These are phyloP conservation scores for Schizothecium vesticola DNA, from an alignment of 495 filamentous ascomycete genomes.

Conservation along the genomic window DNA sequence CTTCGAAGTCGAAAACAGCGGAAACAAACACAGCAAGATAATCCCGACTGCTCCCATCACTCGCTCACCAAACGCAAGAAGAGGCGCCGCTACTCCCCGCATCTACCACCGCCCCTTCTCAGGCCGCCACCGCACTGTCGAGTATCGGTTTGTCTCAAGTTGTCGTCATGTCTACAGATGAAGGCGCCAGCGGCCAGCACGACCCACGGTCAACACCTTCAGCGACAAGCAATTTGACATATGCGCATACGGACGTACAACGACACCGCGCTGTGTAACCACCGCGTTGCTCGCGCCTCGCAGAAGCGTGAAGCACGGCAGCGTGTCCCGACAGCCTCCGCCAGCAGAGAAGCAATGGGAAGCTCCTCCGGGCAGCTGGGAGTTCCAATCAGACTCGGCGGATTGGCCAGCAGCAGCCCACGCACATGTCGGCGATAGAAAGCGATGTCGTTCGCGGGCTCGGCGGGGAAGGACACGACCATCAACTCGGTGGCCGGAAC, in stretches of 20 bases:
- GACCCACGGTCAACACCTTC: neutral
- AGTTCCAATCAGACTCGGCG: neutral
- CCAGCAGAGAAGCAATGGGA: conserved; percentile 1
- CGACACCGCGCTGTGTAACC: neutral
- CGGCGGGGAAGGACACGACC: neutral
- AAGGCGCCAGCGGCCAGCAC: neutral
- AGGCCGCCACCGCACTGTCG: neutral
- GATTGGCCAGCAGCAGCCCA: neutral
- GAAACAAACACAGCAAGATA: neutral
- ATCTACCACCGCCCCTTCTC: neutral
- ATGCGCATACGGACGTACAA: conserved; percentile 2
- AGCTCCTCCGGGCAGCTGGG: conserved; percentile 1
- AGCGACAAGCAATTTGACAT: conserved; percentile 1
- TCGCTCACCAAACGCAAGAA: neutral
- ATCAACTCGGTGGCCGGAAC: neutral
- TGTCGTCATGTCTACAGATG: neutral
- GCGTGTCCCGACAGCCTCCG: conserved; percentile 2
- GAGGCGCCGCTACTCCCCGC: neutral
- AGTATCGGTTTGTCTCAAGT: neutral
- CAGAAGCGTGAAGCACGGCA: conserved; percentile 1
- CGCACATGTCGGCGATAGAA: neutral
- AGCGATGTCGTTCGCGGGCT: neutral
- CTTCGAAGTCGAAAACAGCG: neutral
- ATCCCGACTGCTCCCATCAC: neutral
- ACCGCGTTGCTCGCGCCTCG: neutral